phyloP scores from a whole-genome alignment of 306 rosid species.

The Trifolium dubium region DNA sequence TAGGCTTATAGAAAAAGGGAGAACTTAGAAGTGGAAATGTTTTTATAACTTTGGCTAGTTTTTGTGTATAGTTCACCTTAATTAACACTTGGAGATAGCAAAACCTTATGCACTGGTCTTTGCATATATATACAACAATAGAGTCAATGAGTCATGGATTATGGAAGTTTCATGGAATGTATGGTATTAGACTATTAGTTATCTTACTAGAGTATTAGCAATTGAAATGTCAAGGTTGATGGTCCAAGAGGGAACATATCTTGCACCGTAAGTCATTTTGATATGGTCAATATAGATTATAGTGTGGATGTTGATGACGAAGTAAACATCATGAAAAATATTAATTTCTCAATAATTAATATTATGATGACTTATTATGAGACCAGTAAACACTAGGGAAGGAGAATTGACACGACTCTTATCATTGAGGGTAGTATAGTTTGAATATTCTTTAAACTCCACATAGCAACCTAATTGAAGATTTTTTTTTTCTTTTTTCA shows the following conservation, averaged over 20 bases:
- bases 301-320: neutral
- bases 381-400: neutral
- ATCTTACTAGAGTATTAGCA: neutral
- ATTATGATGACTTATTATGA: neutral
- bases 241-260: neutral
- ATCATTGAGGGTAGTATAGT: neutral
- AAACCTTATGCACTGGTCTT: neutral
- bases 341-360: neutral
- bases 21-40: neutral
- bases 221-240: neutral
- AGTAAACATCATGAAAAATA: neutral
- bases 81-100: neutral
- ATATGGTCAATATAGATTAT: neutral
- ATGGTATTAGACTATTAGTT: neutral
- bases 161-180: neutral
- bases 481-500: too few species aligned
- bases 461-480: neutral
- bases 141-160: neutral
- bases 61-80: neutral
- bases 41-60: neutral
- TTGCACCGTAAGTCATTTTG: neutral
- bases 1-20: neutral
- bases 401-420: neutral
- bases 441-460: neutral
- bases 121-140: neutral